These are phyloP conservation scores for Nannochloropsis gaditana DNA, from an alignment of 108 stramenopile genomes.

Conservation along the genomic window DNA sequence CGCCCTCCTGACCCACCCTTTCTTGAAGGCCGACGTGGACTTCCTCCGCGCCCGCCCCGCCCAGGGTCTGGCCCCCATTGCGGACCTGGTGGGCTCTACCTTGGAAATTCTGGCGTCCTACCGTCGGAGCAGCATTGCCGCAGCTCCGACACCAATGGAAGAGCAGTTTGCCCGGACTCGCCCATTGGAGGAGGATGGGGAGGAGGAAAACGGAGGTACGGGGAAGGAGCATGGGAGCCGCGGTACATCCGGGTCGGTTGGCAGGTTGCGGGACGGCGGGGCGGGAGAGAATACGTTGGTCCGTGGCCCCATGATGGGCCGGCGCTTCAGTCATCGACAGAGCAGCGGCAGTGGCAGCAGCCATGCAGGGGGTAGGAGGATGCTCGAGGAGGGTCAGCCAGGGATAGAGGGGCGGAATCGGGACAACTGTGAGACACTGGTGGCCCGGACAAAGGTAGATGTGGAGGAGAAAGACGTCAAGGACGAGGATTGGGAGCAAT, in stretches of 20 bases:
- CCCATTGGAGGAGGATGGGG: not conserved
- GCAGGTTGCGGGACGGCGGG: not conserved
- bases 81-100: not conserved
- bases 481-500: not conserved
- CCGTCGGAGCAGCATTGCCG: not conserved
- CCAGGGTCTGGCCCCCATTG: not conserved
- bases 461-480: not conserved
- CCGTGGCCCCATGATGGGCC: not conserved
- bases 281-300: not conserved
- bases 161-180: not conserved
- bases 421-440: not conserved
- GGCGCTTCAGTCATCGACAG: not conserved
- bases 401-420: not conserved
- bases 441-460: not conserved
- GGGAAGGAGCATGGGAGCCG: not conserved
- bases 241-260: not conserved
- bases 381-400: not conserved
- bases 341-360: not conserved
- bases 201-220: not conserved
- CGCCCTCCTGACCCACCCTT: not conserved
- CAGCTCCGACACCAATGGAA: not conserved
- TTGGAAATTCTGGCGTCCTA: not conserved
- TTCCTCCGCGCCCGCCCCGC: not conserved
- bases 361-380: not conserved
- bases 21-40: not conserved